Percentiles rank a stretch among this genome's conserved stretches.
These are phyloP conservation scores for Thyridium curvatum DNA, from an alignment of 2,329 filamentous ascomycete species.

Conservation along the genomic window DNA sequence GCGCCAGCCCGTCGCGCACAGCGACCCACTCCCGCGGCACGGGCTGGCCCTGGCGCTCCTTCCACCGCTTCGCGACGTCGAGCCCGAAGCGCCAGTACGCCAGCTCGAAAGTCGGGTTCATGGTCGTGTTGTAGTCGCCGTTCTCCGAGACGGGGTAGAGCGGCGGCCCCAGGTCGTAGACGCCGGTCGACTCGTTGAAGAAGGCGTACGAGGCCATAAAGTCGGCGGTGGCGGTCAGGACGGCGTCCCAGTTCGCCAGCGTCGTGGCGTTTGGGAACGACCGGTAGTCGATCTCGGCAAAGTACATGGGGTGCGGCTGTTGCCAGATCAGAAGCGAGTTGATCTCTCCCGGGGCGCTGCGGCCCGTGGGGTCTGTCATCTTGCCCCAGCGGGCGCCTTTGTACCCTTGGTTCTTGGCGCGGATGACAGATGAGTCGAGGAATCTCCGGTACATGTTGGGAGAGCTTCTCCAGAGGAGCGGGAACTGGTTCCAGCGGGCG, in stretches of 20 bases:
- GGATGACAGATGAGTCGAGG: conserved; percentile 25
- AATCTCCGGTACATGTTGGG: conserved; percentile 41
- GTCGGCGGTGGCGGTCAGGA: conserved; percentile 45
- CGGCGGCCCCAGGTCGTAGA: conserved; percentile 43
- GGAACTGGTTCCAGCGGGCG: conserved; percentile 40
- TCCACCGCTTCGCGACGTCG: conserved; percentile 46
- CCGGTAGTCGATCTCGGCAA: conserved; percentile 50
- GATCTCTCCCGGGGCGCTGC: conserved; percentile 52
- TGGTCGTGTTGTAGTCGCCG: conserved; percentile 47
- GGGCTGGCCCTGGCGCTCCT: conserved; percentile 33
- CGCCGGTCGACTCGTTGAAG: conserved; percentile 41
- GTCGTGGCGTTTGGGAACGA: conserved; percentile 33
- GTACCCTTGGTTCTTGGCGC: conserved; percentile 34
- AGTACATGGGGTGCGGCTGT: conserved; percentile 54
- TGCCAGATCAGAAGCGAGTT: conserved; percentile 58
- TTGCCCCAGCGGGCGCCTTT: conserved; percentile 40
- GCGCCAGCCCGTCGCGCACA: conserved; percentile 45
- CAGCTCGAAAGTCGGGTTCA: conserved; percentile 54
- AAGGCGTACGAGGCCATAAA: conserved; percentile 55
- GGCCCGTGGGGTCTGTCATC: conserved; percentile 50
- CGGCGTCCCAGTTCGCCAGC: conserved; percentile 43
- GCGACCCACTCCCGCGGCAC: conserved; percentile 37
- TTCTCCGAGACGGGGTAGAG: conserved; percentile 47
- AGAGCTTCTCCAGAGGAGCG: conserved; percentile 36
- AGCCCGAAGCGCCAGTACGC: conserved; percentile 58